A percentile compares a stretch with the other conserved stretches of the same genome.
These are phyloP conservation scores for Curvularia spicifera DNA, from an alignment of 2,329 filamentous ascomycete species.

Conservation along the genomic window DNA sequence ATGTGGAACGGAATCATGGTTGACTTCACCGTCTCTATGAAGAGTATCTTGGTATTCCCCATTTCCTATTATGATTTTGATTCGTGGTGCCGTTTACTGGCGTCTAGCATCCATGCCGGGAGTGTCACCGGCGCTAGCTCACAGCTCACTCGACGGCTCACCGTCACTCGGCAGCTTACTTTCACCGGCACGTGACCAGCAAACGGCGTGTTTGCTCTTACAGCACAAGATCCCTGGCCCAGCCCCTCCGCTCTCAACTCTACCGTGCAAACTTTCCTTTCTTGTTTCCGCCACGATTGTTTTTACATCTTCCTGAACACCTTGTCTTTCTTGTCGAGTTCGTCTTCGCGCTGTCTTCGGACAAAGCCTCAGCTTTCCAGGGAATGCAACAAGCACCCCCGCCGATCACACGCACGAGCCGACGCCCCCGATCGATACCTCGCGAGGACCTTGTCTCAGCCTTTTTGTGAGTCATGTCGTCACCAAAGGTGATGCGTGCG, in stretches of 20 bases:
- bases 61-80: constrained; percentile 27
- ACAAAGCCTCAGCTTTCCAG: not conserved
- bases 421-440: constrained; percentile 8
- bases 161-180: not conserved
- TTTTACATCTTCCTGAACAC: not conserved
- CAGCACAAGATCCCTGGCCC: constrained; percentile 1
- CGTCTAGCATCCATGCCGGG: constrained; percentile 25
- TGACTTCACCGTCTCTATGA: constrained; percentile 26
- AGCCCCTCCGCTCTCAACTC: not conserved
- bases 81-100: constrained; percentile 38
- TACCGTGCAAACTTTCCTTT: not conserved
- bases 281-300: not conserved
- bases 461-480: constrained; percentile 3
- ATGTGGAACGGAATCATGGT: constrained; percentile 31
- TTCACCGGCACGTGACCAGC: constrained; percentile 7
- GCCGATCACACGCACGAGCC: constrained; percentile 1
- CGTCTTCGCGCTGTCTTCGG: not conserved
- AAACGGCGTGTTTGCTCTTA: not conserved
- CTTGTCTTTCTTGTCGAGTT: not conserved
- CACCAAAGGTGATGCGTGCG: constrained; percentile 17
- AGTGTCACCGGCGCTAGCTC: constrained; percentile 4
- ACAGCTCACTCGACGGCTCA: not conserved
- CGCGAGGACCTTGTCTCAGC: constrained; percentile 2
- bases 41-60: constrained; percentile 36
- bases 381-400: not conserved